phyloP scores from a whole-genome alignment of 805 yeast genomes.

The Kazachstania martiniae region DNA sequence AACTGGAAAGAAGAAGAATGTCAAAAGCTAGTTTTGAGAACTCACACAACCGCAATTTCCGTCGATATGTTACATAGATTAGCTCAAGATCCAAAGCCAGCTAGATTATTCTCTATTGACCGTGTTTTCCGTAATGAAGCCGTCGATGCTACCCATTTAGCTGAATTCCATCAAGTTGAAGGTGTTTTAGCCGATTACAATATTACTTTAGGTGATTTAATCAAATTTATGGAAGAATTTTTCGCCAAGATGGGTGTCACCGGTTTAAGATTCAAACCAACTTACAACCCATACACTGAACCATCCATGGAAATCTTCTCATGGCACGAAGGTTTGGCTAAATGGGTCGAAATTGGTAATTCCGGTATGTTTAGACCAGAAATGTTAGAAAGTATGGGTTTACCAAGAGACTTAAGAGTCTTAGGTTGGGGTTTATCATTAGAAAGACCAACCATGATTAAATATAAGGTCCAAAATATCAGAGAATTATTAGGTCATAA shows the following conservation, averaged over 20 bases:
- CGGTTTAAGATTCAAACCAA: conserved; percentile 92
- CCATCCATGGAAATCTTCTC: conserved; percentile 97
- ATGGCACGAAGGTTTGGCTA: conserved; percentile 85
- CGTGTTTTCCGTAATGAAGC: conserved; percentile 99
- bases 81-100: conserved; percentile 81
- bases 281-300: conserved; percentile 98
- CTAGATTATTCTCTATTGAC: conserved; percentile 89
- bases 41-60: conserved; percentile 95
- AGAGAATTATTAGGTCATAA: conserved; percentile 96
- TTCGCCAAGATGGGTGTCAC: conserved; percentile 95
- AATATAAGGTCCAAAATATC: conserved; percentile 89
- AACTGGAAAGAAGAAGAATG: conserved; percentile 94
- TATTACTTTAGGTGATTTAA: conserved; percentile 88
- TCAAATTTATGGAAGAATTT: conserved; percentile 97
- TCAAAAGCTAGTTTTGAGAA: conserved; percentile 83
- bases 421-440: conserved; percentile 95
- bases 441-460: conserved; percentile 99
- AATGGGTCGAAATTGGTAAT: conserved; percentile 99
- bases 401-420: conserved; percentile 87
- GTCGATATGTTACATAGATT: conserved; percentile 77
- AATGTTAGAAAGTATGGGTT: conserved; percentile 97
- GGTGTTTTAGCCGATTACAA: conserved; percentile 97
- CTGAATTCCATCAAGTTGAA: conserved; percentile 98
- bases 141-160: conserved; percentile 97
- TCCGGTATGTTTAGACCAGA: conserved; percentile 99